phyloP scores from a whole-genome alignment of 768 basidiomycete species.

The Pisolithus marmoratus region DNA sequence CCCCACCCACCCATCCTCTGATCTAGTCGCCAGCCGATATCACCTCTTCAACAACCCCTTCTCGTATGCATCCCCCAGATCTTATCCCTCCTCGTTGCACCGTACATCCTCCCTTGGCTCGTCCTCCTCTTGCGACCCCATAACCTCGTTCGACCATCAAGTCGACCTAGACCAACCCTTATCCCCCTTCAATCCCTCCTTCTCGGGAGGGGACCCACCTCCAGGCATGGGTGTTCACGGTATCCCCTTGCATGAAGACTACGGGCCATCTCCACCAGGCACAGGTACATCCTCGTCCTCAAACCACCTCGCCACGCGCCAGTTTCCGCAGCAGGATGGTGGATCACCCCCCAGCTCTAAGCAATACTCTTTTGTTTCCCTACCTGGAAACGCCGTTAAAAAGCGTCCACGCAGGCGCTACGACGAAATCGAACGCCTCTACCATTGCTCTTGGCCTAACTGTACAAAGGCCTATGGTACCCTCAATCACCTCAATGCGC shows the following conservation, averaged over 20 bases:
- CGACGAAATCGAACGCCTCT: slow-evolving; percentile 94
- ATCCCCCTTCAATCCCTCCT: slow-evolving; percentile 51
- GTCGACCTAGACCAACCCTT: slow-evolving; percentile 42
- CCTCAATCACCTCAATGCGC: slow-evolving; percentile 94
- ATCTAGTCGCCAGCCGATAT: slow-evolving; percentile 30
- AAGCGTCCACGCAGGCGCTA: slow-evolving; percentile 82
- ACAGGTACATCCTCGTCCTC: slow-evolving; percentile 59
- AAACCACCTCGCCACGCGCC: slow-evolving; percentile 27
- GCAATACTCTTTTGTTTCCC: slow-evolving; percentile 76
- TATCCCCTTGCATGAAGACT: slow-evolving; percentile 39
- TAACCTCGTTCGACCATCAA: slow-evolving; percentile 27
- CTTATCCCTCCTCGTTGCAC: slow-evolving; percentile 37
- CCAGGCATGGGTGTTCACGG: slow-evolving; percentile 26
- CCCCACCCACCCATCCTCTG: slow-evolving; percentile 25
- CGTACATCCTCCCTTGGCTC: slow-evolving; percentile 42
- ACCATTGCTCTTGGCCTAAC: slow-evolving; percentile 77
- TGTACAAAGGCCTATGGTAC: slow-evolving; percentile 88
- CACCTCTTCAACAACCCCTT: slow-evolving; percentile 36
- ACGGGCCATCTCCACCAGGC: slow-evolving; percentile 57
- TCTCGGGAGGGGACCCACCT: slow-evolving; percentile 38
- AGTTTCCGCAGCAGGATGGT: slow-evolving; percentile 13
- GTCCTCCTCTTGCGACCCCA: slow-evolving; percentile 33
- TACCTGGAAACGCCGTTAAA: slow-evolving; percentile 76
- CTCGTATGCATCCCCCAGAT: slow-evolving; percentile 28
- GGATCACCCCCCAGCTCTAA: slow-evolving; percentile 45